Percentiles rank a stretch among this genome's conserved stretches.
These are phyloP conservation scores for Cicer pinnatifidum DNA, from an alignment of 306 rosid species.

Conservation along the genomic window DNA sequence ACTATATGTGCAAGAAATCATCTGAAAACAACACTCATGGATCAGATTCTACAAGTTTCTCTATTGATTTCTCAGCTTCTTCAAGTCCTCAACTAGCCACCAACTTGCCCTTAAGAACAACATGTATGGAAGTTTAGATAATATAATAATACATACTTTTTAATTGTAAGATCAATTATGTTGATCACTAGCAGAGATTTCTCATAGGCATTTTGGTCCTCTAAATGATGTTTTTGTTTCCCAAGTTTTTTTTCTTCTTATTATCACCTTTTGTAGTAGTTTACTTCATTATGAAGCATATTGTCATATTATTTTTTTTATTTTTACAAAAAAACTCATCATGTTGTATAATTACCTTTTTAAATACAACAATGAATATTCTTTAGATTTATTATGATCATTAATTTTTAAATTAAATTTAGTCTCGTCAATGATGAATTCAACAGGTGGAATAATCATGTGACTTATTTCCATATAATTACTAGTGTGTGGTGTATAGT, in stretches of 20 bases:
- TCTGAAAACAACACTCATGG: conserved; percentile 60
- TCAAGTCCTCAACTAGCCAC: conserved; percentile 52
- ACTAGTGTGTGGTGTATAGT: too few species aligned
- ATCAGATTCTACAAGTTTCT: conserved; percentile 51
- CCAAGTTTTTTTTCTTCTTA: not conserved
- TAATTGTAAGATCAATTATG: conserved; percentile 54
- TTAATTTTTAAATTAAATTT: not conserved
- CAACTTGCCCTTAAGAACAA: conserved; percentile 45
- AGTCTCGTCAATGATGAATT: too few species aligned
- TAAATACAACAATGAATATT: conserved; percentile 36
- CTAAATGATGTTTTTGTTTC: conserved; percentile 25
- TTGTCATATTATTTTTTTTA: conserved; percentile 26
- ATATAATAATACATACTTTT: conserved; percentile 38
- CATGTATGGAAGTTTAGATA: conserved; percentile 37
- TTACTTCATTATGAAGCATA: conserved; percentile 35
- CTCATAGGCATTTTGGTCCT: conserved; percentile 45
- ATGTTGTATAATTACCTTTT: conserved; percentile 52
- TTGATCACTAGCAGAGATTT: conserved; percentile 50
- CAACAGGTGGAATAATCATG: too few species aligned
- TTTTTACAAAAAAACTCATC: not conserved
- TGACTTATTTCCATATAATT: too few species aligned
- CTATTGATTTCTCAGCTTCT: conserved; percentile 55
- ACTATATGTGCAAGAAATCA: conserved; percentile 55
- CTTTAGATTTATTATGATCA: conserved; percentile 25
- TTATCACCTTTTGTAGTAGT: conserved; percentile 32